A percentile compares a stretch with the other conserved stretches of the same genome.
Evolutionary conservation across 192 early-diverging fungal genomes (phyloP).

Genomic region (Coemansia sp.): DNA sequence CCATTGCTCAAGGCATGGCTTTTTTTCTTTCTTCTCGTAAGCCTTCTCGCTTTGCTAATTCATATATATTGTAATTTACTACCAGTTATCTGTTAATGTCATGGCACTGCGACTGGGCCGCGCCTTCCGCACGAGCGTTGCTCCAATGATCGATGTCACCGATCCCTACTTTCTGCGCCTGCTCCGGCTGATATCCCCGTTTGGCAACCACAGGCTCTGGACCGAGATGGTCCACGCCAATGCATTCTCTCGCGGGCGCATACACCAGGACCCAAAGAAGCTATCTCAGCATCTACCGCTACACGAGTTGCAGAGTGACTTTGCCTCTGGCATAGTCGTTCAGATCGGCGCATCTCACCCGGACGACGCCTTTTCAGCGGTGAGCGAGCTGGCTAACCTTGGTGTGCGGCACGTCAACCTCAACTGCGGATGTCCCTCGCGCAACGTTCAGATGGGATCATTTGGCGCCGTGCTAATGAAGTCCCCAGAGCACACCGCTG

Average conservation of each 20-base stretch:
- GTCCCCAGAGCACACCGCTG: conserved; percentile 56
- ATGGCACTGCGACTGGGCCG: conserved; percentile 16
- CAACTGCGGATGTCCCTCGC: conserved; percentile 73
- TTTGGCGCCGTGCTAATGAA: conserved; percentile 77
- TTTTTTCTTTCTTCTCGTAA: background rate
- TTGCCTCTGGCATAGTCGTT: conserved; percentile 37
- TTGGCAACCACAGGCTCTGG: conserved; percentile 58
- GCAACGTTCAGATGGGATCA: conserved; percentile 60
- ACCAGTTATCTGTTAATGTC: background rate
- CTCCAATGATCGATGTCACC: conserved; percentile 79
- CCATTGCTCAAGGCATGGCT: background rate
- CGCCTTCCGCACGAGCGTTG: conserved; percentile 58
- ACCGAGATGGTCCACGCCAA: conserved; percentile 72
- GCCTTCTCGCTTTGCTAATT: background rate
- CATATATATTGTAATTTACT: background rate
- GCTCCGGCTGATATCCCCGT: conserved; percentile 64
- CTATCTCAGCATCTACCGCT: conserved; percentile 32
- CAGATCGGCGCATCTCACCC: conserved; percentile 43
- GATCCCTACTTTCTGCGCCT: conserved; percentile 66
- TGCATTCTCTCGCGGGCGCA: conserved; percentile 37
- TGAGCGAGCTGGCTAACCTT: conserved; percentile 48
- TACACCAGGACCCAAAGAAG: conserved; percentile 14
- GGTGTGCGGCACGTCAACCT: conserved; percentile 67
- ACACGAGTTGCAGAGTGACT: conserved; percentile 25
- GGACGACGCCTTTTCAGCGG: conserved; percentile 29